Conservation (phyloP, 2,329 filamentous ascomycete species). For the Laburnicola sp. region DNA sequence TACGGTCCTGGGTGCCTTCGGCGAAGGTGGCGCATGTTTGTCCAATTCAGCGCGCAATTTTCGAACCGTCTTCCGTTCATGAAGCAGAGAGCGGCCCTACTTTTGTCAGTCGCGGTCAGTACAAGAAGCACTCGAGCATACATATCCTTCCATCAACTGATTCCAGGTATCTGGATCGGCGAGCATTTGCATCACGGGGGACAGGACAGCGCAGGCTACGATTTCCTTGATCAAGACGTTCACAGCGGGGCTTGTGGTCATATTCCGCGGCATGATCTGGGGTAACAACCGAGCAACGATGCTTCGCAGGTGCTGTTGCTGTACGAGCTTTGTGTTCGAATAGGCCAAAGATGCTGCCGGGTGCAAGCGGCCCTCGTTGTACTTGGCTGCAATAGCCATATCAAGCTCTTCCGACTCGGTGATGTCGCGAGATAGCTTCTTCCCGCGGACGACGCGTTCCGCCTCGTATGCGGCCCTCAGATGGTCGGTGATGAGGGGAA, state of each 20-base stretch:
- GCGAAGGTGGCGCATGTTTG: conserved; percentile 84
- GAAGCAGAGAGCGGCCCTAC: conserved; percentile 77
- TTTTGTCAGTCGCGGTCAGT: conserved; percentile 17
- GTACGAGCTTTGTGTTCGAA: conserved; percentile 78
- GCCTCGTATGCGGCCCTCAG: conserved; percentile 90
- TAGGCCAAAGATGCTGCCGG: conserved; percentile 80
- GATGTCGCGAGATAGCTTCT: conserved; percentile 82
- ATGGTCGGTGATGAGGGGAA: conserved; percentile 86
- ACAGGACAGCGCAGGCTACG: conserved; percentile 86
- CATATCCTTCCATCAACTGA: conserved; percentile 87
- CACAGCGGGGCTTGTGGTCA: conserved; percentile 79
- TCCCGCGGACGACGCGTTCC: conserved; percentile 82
- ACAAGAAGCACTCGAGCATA: conserved; percentile 24
- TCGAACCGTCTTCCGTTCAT: conserved; percentile 92
- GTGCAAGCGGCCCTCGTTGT: conserved; percentile 84
- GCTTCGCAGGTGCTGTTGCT: conserved; percentile 85
- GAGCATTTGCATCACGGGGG: conserved; percentile 76
- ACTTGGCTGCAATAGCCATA: conserved; percentile 92
- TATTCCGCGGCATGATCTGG: conserved; percentile 69
- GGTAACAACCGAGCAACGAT: conserved; percentile 74
- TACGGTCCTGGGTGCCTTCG: conserved; percentile 64
- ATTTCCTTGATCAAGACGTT: conserved; percentile 83
- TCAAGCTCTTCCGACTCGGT: conserved; percentile 97
- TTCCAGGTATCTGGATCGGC: conserved; percentile 98
- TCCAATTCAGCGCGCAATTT: conserved; percentile 90